phyloP scores from a whole-genome alignment of 768 basidiomycete genomes.

The Pleurotus giganteus region DNA sequence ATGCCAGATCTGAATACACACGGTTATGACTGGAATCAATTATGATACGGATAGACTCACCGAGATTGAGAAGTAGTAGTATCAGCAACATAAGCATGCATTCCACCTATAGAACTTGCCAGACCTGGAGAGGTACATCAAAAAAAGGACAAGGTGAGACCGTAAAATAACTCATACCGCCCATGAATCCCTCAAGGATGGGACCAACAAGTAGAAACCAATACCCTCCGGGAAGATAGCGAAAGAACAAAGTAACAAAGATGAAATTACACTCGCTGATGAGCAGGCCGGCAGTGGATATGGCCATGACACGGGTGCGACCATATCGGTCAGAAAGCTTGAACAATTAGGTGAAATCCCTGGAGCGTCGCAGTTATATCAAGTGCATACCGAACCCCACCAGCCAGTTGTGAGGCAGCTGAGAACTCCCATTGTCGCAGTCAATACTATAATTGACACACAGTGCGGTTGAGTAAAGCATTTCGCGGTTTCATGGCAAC shows the following conservation, averaged over 20 bases:
- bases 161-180: conserved; percentile 47
- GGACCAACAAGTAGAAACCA: conserved; percentile 73
- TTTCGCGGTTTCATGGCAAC: neutral
- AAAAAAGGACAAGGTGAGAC: neutral
- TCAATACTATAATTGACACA: conserved; percentile 44
- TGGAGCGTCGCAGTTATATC: neutral
- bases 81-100: conserved; percentile 71
- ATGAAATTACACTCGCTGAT: conserved; percentile 66
- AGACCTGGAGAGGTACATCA: conserved; percentile 39
- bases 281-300: conserved; percentile 61
- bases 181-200: conserved; percentile 64
- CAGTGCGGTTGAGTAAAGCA: neutral
- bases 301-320: conserved; percentile 59
- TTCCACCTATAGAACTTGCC: conserved; percentile 45
- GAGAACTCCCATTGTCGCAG: conserved; percentile 66
- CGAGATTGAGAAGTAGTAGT: conserved; percentile 53
- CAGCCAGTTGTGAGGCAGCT: conserved; percentile 78
- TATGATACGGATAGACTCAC: conserved; percentile 28
- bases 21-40: neutral
- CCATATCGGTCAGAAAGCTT: conserved; percentile 80
- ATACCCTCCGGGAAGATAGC: conserved; percentile 74
- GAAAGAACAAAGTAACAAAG: conserved; percentile 56
- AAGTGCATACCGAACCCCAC: conserved; percentile 73
- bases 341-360: conserved; percentile 11
- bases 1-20: conserved; percentile 52